Evolutionary conservation across 2,329 filamentous ascomycete genomes (phyloP), one percentile per base, ranked within the genome.

Genomic region (Xylaria sp.): DNA sequence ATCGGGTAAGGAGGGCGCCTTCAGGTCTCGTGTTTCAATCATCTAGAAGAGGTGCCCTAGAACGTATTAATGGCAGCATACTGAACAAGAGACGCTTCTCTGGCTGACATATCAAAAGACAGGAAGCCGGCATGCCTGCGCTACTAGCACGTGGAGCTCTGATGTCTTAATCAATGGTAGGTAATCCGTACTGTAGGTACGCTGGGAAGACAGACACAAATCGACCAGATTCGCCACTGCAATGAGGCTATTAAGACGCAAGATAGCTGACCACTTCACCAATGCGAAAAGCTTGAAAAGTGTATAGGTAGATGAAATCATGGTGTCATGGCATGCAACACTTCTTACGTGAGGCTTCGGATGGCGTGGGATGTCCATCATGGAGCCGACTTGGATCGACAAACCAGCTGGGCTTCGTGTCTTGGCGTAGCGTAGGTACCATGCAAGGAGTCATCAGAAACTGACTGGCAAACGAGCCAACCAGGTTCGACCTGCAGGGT

Each of bases 261-360:
- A 60, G 60, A 52, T 57, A 55, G 58, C 54, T 59, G 61, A 58
- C 49, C 55, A 35, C 37, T 59, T 61, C 61, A 65, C 61, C 54
- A 61, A 61, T 65, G 63, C 59, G 60, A 58, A 65, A 54, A 55
- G 59, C 57, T 65, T 57, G 61, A 57, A 63, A 59, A n/a, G 63
- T 58, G 47, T 47, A 37, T 44, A 53, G 16, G 16, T 16, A 16
- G 35, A 55, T 46, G 57, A 56, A 64, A 61, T 63, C 60, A 65
- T 63, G 55, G 48, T 65, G 63, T 65, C 63, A 65, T 65, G 57
- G 30, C 39, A 57, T 60, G 59, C 58, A 61, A 44, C 51, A 53
- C 49, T 51, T 50, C 55, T 58, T 52, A 61, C 23, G 56, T 52
- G 58, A 61, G 54, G 51, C 57, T 44, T 54, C 39, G 48, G 9